phyloP scores from a whole-genome alignment of 2,329 filamentous ascomycete genomes.

The Penicillium sp. region DNA sequence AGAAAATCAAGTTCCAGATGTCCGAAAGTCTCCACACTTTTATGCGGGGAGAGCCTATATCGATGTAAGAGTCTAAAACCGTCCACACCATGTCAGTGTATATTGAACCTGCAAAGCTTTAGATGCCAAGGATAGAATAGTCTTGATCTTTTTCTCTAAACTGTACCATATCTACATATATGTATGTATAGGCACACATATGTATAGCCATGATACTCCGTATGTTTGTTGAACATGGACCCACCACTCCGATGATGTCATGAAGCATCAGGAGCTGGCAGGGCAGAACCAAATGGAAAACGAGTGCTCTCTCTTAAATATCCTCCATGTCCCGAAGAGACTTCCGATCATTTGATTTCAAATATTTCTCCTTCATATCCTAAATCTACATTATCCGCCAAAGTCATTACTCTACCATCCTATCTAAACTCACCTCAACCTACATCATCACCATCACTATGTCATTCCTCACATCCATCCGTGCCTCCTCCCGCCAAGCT shows the following conservation, averaged over 20 bases:
- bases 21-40: too few species aligned
- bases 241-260: conserved; percentile 1
- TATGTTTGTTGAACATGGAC: not conserved
- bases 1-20: too few species aligned
- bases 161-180: too few species aligned
- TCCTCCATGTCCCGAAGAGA: not conserved
- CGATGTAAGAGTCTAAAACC: too few species aligned
- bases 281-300: not conserved
- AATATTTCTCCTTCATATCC: not conserved
- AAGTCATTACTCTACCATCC: not conserved
- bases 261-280: not conserved
- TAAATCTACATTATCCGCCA: not conserved
- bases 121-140: too few species aligned
- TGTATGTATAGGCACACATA: too few species aligned
- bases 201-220: too few species aligned
- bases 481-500: conserved; percentile 25
- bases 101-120: too few species aligned
- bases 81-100: too few species aligned
- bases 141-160: too few species aligned
- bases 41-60: too few species aligned
- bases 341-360: not conserved
- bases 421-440: not conserved
- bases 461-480: conserved; percentile 38
- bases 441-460: conserved; percentile 23
- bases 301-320: not conserved